Evolutionary conservation across 129 eudicot genomes (phyloP), one percentile per base, ranked within the genome.

Genomic region (Dittrichia graveolens): DNA sequence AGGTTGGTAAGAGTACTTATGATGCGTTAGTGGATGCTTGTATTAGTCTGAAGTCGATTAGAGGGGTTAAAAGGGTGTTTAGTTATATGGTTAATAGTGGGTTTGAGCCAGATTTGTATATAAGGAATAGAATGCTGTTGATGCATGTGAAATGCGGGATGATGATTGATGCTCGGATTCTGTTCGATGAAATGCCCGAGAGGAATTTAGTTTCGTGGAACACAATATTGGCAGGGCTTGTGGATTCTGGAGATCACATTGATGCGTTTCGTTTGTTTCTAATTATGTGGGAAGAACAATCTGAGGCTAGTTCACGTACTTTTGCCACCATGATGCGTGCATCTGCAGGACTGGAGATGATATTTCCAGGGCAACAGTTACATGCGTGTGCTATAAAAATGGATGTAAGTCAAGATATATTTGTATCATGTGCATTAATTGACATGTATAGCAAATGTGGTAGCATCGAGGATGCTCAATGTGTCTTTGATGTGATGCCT

Each of bases 391-490:
- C 83, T 39, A 24, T 88, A n/a, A 92, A 88, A 79, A 71, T 84
- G 93, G 85, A 78, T 43, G 70, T 82, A 5, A 52, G 81, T 71
- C 82, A 60, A 54, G 82, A 91, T 68, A 72, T 77, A n/a, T 88
- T 80, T 71, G 83, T 91, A 53, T 84, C 93, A 14, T 91, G 96
- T 86, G 88, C 96, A 2, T 46, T 91, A 58, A 91, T 91, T 61
- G 96, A 88, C 79, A 91, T 91, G 97, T 91, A 91, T 67, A 84
- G 97, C 77, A 91, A 91, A 65, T 91, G 96, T 56, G 97, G 97
- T 47, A 84, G 81, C 82, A 84, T 91, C 19, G 83, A 72, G 54
- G 92, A 88, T 73, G 97, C 92, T 50, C 88, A 79, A 44, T 75
- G 76, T 77, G 91, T 83, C 6, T 91, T 91, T 14, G 84, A 88